phyloP scores from a whole-genome alignment of 305 asterid species.

The Caryopteris hybrid region DNA sequence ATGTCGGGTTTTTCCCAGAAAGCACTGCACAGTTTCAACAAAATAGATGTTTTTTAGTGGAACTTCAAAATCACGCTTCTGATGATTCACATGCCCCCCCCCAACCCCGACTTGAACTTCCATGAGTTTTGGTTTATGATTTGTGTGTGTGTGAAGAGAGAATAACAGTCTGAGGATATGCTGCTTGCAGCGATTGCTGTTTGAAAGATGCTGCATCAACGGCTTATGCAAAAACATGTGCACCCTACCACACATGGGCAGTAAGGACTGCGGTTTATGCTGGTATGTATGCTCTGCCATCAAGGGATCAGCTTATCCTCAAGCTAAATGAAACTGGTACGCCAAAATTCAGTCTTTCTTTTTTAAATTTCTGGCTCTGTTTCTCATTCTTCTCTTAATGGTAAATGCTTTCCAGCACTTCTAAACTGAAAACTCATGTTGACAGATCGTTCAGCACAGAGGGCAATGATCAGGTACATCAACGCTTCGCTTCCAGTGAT shows the following conservation, averaged over 20 bases:
- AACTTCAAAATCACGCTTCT: too few relatives aligned
- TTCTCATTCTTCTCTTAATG: background rate
- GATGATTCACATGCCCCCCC: too few relatives aligned
- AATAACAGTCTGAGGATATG: background rate
- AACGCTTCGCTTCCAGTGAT: constrained; percentile 66
- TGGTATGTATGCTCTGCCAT: constrained; percentile 93
- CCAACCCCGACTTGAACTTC: too few relatives aligned
- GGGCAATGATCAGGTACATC: constrained; percentile 73
- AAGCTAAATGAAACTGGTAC: constrained; percentile 83
- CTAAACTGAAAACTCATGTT: background rate
- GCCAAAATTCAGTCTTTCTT: constrained; percentile 13
- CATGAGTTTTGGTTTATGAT: too few relatives aligned
- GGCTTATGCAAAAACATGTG: constrained; percentile 87
- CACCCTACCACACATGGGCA: constrained; percentile 97
- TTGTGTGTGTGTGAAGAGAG: background rate
- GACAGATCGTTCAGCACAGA: constrained; percentile 66
- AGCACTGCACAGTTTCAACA: background rate
- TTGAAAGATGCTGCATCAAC: constrained; percentile 81
- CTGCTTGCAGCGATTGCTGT: constrained; percentile 47
- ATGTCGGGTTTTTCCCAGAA: background rate
- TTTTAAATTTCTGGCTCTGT: background rate
- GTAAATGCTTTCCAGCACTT: background rate
- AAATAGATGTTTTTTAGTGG: background rate
- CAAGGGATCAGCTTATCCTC: constrained; percentile 77
- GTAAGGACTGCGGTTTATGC: constrained; percentile 94